Conservation (phyloP, 345 rosid genomes). For the Rubroshorea leprosula region DNA sequence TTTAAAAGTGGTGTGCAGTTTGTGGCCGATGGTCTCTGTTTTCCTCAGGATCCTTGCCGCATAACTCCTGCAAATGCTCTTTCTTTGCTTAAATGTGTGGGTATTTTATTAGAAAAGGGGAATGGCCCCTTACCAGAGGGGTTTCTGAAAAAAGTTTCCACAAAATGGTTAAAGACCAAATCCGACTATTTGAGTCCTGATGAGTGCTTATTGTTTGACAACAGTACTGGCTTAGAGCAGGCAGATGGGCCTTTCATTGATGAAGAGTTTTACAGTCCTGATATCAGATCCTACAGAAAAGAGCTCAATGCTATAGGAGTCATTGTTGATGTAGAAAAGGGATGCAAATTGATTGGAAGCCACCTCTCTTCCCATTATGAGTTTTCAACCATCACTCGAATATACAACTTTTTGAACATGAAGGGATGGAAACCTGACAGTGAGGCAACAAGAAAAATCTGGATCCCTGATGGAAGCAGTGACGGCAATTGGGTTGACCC, state of each 20-base stretch:
- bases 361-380: slow-evolving; percentile 37
- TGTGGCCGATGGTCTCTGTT: slow-evolving; percentile 33
- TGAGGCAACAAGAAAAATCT: slow-evolving; percentile 26
- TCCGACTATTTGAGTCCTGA: slow-evolving; percentile 48
- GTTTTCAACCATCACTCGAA: slow-evolving; percentile 33
- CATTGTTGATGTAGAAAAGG: slow-evolving; percentile 22
- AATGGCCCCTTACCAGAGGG: slow-evolving; percentile 22
- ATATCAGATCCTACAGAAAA: slow-evolving; percentile 18
- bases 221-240: slow-evolving; percentile 34
- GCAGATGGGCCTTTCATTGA: slow-evolving; percentile 76
- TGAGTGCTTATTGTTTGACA: slow-evolving; percentile 39
- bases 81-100: slow-evolving; percentile 45
- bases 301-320: slow-evolving; percentile 56
- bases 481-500: slow-evolving; percentile 46
- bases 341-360: slow-evolving; percentile 30
- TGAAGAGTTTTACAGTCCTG: slow-evolving; percentile 45
- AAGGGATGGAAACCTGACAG: slow-evolving; percentile 30
- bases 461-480: slow-evolving; percentile 43
- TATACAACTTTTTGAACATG: slow-evolving; percentile 36
- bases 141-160: slow-evolving; percentile 29
- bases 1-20: slow-evolving; percentile 41
- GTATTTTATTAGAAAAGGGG: slow-evolving; percentile 21
- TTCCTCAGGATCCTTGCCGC: slow-evolving; percentile 24
- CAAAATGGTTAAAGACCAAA: slow-evolving; percentile 52
- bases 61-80: slow-evolving; percentile 28